A percentile compares a stretch with the other conserved stretches of the same genome.
Conservation (phyloP, 441 rosid species). For the Erysimum cheiri region DNA sequence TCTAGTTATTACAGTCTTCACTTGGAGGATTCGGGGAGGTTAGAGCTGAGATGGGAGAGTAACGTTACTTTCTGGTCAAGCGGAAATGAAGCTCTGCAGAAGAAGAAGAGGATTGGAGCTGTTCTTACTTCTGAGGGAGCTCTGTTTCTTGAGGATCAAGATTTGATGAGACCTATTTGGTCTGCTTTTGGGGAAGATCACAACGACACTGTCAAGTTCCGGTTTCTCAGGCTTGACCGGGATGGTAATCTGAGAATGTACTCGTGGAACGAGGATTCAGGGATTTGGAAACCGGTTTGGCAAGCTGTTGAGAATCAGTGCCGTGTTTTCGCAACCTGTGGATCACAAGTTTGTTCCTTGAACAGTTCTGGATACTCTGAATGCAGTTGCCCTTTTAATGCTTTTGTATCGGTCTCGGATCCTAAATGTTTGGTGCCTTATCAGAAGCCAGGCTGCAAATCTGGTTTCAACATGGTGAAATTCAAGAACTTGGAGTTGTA, state of each 20-base stretch:
- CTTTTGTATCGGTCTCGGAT: constrained; percentile 38
- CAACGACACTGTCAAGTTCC: constrained; percentile 56
- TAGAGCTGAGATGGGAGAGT: constrained; percentile 80
- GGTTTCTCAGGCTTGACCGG: constrained; percentile 71
- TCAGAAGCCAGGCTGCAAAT: constrained; percentile 48
- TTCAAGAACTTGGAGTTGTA: constrained; percentile 61
- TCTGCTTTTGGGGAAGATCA: constrained; percentile 77
- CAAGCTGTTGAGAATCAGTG: constrained; percentile 92
- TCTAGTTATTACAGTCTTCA: constrained; percentile 78
- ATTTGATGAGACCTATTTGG: constrained; percentile 51
- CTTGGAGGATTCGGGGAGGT: constrained; percentile 59
- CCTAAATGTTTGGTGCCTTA: constrained; percentile 58
- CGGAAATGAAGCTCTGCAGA: constrained; percentile 42
- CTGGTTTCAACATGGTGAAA: constrained; percentile 52
- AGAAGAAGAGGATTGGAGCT: constrained; percentile 53
- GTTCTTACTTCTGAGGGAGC: constrained; percentile 67
- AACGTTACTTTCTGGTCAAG: constrained; percentile 63
- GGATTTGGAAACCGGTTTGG: constrained; percentile 81
- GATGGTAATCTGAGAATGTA: constrained; percentile 87
- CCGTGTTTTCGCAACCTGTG: constrained; percentile 81
- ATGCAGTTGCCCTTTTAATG: constrained; percentile 62
- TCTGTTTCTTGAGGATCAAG: constrained; percentile 53
- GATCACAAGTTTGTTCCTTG: constrained; percentile 59
- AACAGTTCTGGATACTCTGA: constrained; percentile 55
- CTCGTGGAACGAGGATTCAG: constrained; percentile 60